Conservation (phyloP, 148 eudicot species). For the Beta vulgaris region DNA sequence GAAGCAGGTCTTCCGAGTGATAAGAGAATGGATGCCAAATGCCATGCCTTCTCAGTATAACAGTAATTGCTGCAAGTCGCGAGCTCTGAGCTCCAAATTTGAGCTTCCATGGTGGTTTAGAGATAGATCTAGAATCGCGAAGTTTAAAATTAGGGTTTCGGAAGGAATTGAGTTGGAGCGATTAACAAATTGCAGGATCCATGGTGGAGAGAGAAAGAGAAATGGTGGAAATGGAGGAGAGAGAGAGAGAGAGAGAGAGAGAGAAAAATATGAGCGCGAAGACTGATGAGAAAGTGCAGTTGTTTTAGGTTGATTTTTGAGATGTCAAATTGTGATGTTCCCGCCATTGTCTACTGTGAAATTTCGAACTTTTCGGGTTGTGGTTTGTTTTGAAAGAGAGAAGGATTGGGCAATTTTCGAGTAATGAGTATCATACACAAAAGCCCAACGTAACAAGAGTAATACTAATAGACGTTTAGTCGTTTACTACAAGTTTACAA, state of each 20-base stretch:
- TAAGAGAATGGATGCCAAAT: slow-evolving; percentile 40
- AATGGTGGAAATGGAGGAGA: not conserved
- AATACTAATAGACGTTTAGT: too few species aligned
- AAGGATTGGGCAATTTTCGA: too few species aligned
- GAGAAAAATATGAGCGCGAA: slow-evolving; percentile 17
- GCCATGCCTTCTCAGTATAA: slow-evolving; percentile 53
- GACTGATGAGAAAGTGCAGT: not conserved
- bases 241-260: slow-evolving; percentile 6
- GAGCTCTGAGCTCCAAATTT: slow-evolving; percentile 26
- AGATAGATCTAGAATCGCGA: slow-evolving; percentile 7
- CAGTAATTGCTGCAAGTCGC: slow-evolving; percentile 11
- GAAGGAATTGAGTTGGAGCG: slow-evolving; percentile 9
- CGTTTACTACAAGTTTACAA: too few species aligned
- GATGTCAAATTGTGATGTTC: not conserved
- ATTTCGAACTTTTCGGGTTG: not conserved
- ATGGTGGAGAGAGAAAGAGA: slow-evolving; percentile 21
- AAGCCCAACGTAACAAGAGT: too few species aligned
- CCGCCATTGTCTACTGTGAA: not conserved
- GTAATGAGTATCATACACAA: too few species aligned
- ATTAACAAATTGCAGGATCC: slow-evolving; percentile 11
- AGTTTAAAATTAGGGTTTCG: slow-evolving; percentile 25
- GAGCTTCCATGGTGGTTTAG: slow-evolving; percentile 25
- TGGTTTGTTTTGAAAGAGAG: too few species aligned
- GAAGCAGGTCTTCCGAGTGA: slow-evolving; percentile 42
- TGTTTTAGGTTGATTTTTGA: not conserved